These are phyloP conservation scores for Asterionellopsis glacialis DNA, from an alignment of 108 stramenopile genomes.

Conservation along the genomic window DNA sequence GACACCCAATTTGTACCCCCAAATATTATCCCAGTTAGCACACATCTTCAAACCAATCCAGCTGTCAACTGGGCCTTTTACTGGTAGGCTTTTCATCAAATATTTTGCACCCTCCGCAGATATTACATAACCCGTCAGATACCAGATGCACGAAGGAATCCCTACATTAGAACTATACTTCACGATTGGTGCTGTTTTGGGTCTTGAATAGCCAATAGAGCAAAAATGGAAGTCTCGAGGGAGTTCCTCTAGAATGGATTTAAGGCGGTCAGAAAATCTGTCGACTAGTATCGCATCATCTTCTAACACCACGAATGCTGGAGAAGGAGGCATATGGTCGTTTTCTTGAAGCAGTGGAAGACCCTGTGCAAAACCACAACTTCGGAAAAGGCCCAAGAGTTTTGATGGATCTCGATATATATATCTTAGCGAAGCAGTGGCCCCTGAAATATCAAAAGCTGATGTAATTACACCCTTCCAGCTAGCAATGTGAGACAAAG, in stretches of 20 bases:
- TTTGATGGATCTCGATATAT: no score
- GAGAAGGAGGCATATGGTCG: slow-evolving; percentile 50
- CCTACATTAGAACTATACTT: slow-evolving; percentile 55
- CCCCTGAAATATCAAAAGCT: background rate
- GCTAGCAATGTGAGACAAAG: slow-evolving; percentile 65
- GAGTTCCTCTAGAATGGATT: slow-evolving; percentile 54
- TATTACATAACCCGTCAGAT: slow-evolving; percentile 78
- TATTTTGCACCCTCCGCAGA: slow-evolving; percentile 58
- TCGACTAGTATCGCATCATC: slow-evolving; percentile 83
- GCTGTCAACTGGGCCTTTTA: slow-evolving; percentile 64
- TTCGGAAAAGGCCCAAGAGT: slow-evolving; percentile 31
- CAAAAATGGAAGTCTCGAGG: slow-evolving; percentile 88
- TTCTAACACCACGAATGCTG: slow-evolving; percentile 76
- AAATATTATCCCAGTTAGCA: slow-evolving; percentile 71
- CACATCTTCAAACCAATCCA: slow-evolving; percentile 76
- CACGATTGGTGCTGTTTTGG: slow-evolving; percentile 75
- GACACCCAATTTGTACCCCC: slow-evolving; percentile 57
- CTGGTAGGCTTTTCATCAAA: slow-evolving; percentile 55
- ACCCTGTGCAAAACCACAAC: slow-evolving; percentile 69
- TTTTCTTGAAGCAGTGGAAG: slow-evolving; percentile 26
- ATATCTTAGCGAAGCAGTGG: no score
- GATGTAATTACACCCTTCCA: slow-evolving; percentile 52
- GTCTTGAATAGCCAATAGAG: slow-evolving; percentile 75
- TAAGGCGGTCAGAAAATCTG: slow-evolving; percentile 67
- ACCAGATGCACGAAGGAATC: slow-evolving; percentile 78